phyloP scores from a whole-genome alignment of 2,329 filamentous ascomycete species.

The Aspergillus ustus region DNA sequence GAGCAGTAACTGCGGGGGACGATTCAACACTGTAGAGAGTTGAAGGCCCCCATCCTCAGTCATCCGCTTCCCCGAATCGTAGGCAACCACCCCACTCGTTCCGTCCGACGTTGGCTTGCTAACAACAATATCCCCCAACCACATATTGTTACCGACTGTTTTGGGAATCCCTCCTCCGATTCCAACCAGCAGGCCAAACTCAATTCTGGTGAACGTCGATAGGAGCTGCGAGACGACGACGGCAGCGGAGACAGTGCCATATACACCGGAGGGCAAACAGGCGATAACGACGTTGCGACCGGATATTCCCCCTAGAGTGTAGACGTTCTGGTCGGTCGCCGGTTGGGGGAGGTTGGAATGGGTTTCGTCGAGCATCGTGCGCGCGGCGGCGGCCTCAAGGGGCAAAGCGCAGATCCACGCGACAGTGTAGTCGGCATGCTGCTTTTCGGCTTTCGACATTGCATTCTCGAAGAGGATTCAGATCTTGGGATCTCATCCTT shows the following conservation, averaged over 20 bases:
- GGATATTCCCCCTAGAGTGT: not conserved
- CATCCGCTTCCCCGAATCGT: conserved; percentile 6
- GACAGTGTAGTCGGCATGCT: not conserved
- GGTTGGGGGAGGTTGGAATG: not conserved
- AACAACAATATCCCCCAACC: conserved; percentile 8
- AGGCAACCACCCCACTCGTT: conserved; percentile 1
- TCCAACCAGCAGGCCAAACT: conserved; percentile 34
- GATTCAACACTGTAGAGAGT: not conserved
- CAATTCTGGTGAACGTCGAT: conserved; percentile 30
- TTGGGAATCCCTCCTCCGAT: conserved; percentile 37
- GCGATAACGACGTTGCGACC: conserved; percentile 4
- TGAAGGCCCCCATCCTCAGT: not conserved
- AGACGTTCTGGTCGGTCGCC: not conserved
- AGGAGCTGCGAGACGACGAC: conserved; percentile 18
- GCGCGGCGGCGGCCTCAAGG: not conserved
- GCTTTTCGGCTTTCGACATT: not conserved
- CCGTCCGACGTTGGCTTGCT: conserved; percentile 1
- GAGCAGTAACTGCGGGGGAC: conserved; percentile 4
- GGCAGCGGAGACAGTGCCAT: conserved; percentile 4
- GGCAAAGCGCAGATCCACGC: conserved; percentile 10
- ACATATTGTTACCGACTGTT: conserved; percentile 16
- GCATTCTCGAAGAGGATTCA: not conserved
- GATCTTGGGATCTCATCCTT: not conserved
- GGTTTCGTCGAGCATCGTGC: not conserved
- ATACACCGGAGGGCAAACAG: not conserved